These are phyloP conservation scores for Sisymbrium altissimum DNA, from an alignment of 345 rosid genomes.

Conservation along the genomic window DNA sequence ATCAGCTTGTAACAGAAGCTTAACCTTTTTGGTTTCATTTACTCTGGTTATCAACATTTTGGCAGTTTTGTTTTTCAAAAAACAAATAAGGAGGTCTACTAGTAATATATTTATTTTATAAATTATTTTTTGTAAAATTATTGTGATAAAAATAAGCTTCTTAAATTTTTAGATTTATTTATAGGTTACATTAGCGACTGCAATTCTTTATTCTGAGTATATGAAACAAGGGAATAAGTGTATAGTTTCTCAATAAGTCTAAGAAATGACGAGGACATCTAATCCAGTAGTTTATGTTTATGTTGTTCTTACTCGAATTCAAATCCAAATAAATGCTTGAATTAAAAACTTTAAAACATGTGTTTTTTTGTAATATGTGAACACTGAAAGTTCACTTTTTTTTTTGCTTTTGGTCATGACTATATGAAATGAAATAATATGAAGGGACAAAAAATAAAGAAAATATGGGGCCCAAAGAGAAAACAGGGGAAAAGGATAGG, in stretches of 20 bases:
- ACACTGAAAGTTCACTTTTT: background rate
- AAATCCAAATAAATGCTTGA: background rate
- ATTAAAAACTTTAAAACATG: background rate
- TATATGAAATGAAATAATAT: background rate
- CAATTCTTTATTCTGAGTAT: no score
- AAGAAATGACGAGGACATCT: background rate
- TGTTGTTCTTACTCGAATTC: background rate
- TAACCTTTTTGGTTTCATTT: background rate
- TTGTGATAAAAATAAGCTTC: background rate
- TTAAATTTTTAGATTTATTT: background rate
- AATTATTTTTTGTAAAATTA: background rate
- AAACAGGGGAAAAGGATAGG: constrained; percentile 4
- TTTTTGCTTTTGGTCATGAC: constrained; percentile 1
- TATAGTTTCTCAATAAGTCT: background rate
- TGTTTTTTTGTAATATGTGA: background rate
- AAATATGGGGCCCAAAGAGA: constrained; percentile 16
- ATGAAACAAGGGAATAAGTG: background rate
- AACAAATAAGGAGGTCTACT: no score
- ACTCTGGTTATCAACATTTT: background rate
- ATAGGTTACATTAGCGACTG: background rate
- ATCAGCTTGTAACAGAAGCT: constrained; percentile 9
- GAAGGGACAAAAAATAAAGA: constrained; percentile 1
- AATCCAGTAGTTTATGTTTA: background rate
- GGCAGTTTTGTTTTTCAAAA: background rate
- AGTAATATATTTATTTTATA: background rate